Conservation (phyloP, 2,329 filamentous ascomycete genomes). For the Verticillium nubilum region DNA sequence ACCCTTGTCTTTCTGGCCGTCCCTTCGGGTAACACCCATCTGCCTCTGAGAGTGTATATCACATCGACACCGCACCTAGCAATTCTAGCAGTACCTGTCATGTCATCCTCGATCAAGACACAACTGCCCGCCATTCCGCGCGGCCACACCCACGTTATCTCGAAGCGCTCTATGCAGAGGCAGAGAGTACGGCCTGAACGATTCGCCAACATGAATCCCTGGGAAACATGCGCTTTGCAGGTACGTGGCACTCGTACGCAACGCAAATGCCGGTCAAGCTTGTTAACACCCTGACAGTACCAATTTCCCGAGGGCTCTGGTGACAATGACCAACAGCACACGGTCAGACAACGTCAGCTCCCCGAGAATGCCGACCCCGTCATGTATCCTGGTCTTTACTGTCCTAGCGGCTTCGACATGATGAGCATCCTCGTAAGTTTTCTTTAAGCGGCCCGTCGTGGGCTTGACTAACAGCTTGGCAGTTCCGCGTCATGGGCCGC, state of each 20-base stretch:
- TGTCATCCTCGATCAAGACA: background rate
- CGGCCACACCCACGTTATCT: constrained; percentile 1
- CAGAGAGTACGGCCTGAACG: background rate
- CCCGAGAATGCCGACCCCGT: constrained; percentile 32
- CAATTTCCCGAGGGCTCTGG: constrained; percentile 15
- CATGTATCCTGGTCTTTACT: constrained; percentile 52
- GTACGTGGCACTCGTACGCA: constrained; percentile 15
- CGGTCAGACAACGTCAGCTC: constrained; percentile 2
- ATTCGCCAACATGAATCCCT: constrained; percentile 22
- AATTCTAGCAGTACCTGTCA: background rate
- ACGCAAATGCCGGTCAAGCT: background rate
- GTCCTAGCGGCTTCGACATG: constrained; percentile 49
- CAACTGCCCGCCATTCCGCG: background rate
- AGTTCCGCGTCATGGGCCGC: constrained; percentile 60
- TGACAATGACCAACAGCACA: constrained; percentile 13
- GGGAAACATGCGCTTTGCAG: constrained; percentile 27
- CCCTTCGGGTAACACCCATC: background rate
- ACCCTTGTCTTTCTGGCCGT: background rate
- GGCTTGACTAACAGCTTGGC: constrained; percentile 7
- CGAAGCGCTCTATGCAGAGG: constrained; percentile 1
- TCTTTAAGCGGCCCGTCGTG: background rate
- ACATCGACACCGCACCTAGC: constrained; percentile 1
- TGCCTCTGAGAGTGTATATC: background rate
- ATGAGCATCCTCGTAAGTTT: constrained; percentile 47
- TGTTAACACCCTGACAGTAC: constrained; percentile 13